phyloP scores from a whole-genome alignment of 108 stramenopile genomes.

The Seminavis robusta region DNA sequence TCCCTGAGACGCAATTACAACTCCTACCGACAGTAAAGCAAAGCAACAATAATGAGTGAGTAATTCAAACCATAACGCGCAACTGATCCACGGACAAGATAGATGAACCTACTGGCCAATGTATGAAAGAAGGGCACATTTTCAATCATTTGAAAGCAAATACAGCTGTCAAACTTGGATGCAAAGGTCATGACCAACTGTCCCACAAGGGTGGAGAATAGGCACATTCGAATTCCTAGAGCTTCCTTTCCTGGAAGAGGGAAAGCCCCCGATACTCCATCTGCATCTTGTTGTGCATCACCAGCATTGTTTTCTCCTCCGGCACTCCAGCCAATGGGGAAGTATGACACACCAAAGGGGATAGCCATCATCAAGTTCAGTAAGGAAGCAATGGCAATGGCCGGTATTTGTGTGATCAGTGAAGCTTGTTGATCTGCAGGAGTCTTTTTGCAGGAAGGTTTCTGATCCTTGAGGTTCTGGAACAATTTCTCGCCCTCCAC shows the following conservation, averaged over 20 bases:
- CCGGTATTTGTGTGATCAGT: no score
- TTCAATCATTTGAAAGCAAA: constrained; percentile 83
- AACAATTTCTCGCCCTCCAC: no score
- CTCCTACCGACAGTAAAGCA: no score
- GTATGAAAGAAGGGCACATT: constrained; percentile 77
- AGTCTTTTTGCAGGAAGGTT: no score
- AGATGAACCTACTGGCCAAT: no score
- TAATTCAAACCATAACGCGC: no score
- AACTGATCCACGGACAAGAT: no score
- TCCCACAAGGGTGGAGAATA: constrained; percentile 63
- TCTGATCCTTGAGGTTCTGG: no score
- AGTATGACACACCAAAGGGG: constrained; percentile 73
- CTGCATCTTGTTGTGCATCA: background rate
- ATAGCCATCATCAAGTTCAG: constrained; percentile 73
- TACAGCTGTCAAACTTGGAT: constrained; percentile 58
- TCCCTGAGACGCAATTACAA: constrained; percentile 55
- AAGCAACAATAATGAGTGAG: no score
- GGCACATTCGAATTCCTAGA: constrained; percentile 74
- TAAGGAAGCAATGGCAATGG: no score
- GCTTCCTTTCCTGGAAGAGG: constrained; percentile 67
- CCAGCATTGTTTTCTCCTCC: constrained; percentile 1
- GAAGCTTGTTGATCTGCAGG: no score
- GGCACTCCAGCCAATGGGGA: constrained; percentile 61
- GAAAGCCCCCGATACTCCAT: constrained; percentile 23
- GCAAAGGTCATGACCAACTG: constrained; percentile 61